phyloP scores from a whole-genome alignment of 257 asterid genomes.

The Solanum appendiculatum region DNA sequence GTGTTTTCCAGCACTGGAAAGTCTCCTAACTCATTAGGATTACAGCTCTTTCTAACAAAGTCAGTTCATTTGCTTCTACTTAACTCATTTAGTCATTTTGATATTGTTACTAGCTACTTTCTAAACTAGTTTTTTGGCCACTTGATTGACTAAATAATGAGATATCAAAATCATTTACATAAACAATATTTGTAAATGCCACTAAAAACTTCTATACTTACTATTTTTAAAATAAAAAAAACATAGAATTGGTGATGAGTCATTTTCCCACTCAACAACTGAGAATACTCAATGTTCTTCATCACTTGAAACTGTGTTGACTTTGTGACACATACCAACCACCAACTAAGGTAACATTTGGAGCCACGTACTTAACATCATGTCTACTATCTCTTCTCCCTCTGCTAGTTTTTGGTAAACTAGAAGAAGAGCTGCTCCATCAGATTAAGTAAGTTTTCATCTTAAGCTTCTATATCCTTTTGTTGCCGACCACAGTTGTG shows the following conservation, averaged over 20 bases:
- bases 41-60: too few relatives aligned
- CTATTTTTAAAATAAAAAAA: neutral
- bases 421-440: neutral
- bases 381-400: neutral
- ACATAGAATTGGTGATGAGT: neutral
- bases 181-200: too few relatives aligned
- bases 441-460: neutral
- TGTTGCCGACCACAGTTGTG: neutral
- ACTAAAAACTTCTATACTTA: neutral
- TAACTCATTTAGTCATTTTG: too few relatives aligned
- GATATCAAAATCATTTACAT: too few relatives aligned
- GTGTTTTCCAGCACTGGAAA: too few relatives aligned
- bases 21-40: too few relatives aligned
- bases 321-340: neutral
- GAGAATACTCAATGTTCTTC: neutral
- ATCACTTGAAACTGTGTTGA: neutral
- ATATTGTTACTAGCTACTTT: too few relatives aligned
- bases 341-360: neutral
- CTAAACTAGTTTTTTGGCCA: too few relatives aligned
- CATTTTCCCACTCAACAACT: neutral
- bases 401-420: neutral
- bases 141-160: too few relatives aligned
- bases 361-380: neutral
- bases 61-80: too few relatives aligned
- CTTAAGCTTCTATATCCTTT: neutral